phyloP scores from a whole-genome alignment of 192 early-diverging fungal genomes.

The Backusella tuberculispora region DNA sequence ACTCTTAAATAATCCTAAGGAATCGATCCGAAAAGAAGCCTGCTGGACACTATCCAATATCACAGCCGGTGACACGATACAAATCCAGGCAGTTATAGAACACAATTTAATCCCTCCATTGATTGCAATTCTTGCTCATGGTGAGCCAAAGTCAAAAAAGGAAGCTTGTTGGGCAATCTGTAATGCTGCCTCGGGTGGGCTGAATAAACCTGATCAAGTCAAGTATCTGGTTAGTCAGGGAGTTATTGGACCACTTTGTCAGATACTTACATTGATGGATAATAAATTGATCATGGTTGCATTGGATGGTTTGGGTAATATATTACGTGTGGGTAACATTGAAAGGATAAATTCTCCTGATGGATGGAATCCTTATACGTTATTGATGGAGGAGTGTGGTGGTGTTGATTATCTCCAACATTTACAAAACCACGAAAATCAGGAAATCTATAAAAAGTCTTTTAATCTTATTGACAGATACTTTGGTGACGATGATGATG shows the following conservation, averaged over 20 bases:
- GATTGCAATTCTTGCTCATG: slow-evolving; percentile 28
- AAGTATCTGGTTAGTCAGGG: slow-evolving; percentile 38
- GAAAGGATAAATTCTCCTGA: slow-evolving; percentile 22
- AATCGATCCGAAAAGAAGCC: slow-evolving; percentile 43
- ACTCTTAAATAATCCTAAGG: slow-evolving; percentile 44
- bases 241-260: slow-evolving; percentile 43
- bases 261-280: slow-evolving; percentile 41
- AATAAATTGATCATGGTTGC: slow-evolving; percentile 33
- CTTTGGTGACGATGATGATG: slow-evolving; percentile 50
- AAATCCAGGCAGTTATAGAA: slow-evolving; percentile 47
- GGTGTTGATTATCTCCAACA: slow-evolving; percentile 43
- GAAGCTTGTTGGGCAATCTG: slow-evolving; percentile 53
- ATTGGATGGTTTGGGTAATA: slow-evolving; percentile 44
- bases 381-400: slow-evolving; percentile 45
- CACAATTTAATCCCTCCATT: slow-evolving; percentile 38
- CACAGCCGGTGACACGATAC: slow-evolving; percentile 39
- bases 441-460: slow-evolving; percentile 41
- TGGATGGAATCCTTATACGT: slow-evolving; percentile 35
- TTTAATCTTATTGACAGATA: slow-evolving; percentile 47
- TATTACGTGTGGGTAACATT: slow-evolving; percentile 39
- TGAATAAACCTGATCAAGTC: slow-evolving; percentile 33
- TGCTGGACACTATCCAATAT: slow-evolving; percentile 56
- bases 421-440: slow-evolving; percentile 46
- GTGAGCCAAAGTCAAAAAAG: slow-evolving; percentile 41
- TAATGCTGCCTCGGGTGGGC: slow-evolving; percentile 34